These are phyloP conservation scores for Pseudocercospora fuligena DNA, from an alignment of 2,329 filamentous ascomycete species.

Conservation along the genomic window DNA sequence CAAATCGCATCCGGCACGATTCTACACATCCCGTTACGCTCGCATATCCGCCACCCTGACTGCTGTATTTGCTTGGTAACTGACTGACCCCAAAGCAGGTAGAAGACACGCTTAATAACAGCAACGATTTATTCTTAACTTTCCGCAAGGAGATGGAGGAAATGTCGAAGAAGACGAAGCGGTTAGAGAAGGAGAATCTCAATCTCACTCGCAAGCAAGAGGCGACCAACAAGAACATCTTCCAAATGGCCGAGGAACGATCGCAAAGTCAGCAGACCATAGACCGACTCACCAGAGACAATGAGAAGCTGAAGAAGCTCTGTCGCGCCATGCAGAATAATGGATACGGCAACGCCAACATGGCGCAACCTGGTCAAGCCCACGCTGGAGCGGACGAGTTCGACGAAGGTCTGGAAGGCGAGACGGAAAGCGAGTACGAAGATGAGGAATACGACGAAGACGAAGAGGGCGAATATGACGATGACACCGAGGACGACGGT, in stretches of 20 bases:
- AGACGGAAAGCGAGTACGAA: constrained; percentile 68
- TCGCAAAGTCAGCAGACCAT: constrained; percentile 75
- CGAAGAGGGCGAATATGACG: constrained; percentile 66
- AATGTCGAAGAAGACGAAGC: constrained; percentile 98
- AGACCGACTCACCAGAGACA: constrained; percentile 81
- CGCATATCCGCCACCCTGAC: constrained; percentile 3
- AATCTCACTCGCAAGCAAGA: constrained; percentile 91
- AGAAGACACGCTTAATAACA: constrained; percentile 97
- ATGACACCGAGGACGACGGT: constrained; percentile 62
- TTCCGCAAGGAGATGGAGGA: constrained; percentile 99
- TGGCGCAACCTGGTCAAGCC: constrained; percentile 28
- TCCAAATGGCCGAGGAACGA: constrained; percentile 95
- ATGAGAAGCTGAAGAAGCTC: constrained; percentile 88
- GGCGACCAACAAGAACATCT: constrained; percentile 89
- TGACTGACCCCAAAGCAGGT: constrained; percentile 69
- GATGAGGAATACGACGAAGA: constrained; percentile 71
- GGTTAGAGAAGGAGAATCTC: constrained; percentile 94
- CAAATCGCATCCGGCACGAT: constrained; percentile 8
- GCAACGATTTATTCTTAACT: constrained; percentile 94
- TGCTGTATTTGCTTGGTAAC: constrained; percentile 34
- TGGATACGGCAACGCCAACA: constrained; percentile 65
- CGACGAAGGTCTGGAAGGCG: constrained; percentile 48
- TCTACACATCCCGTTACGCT: constrained; percentile 1
- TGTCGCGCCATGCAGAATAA: constrained; percentile 97
- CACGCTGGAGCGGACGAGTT: constrained; percentile 32